Evolutionary conservation across 169 alveolate species (phyloP).

Genomic region (Eimeria acervulina): DNA sequence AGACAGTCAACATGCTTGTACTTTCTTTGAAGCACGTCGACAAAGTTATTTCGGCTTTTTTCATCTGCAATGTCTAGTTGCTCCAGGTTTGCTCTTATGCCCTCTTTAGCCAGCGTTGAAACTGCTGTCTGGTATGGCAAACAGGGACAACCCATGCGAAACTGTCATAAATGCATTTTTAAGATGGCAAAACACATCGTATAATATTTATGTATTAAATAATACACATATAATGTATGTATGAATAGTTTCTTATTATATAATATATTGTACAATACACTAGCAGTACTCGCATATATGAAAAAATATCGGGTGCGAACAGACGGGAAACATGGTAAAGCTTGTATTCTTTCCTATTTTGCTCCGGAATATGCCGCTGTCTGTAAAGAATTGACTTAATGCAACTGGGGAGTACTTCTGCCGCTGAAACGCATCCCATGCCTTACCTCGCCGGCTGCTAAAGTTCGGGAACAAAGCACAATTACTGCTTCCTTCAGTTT

Average conservation of each 20-base stretch:
- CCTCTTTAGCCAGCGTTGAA: slow-evolving; percentile 42
- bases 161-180: too few species aligned
- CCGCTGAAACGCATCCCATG: not conserved
- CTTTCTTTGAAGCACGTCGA: not conserved
- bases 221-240: too few species aligned
- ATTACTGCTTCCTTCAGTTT: slow-evolving; percentile 10
- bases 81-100: not conserved
- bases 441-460: slow-evolving; percentile 62
- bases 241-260: too few species aligned
- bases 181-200: too few species aligned
- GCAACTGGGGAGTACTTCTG: not conserved
- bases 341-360: not conserved
- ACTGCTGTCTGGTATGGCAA: not conserved
- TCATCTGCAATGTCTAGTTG: slow-evolving; percentile 67
- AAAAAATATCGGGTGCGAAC: too few species aligned
- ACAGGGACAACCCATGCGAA: not conserved
- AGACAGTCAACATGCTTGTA: slow-evolving; percentile 70
- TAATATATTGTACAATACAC: too few species aligned
- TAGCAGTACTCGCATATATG: not conserved
- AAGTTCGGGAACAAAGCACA: slow-evolving; percentile 33
- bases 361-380: too few species aligned
- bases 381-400: too few species aligned
- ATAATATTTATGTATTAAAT: too few species aligned
- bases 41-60: not conserved
- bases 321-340: not conserved